phyloP scores from a whole-genome alignment of 208 protist genomes.

The Angomonas ambiguus region DNA sequence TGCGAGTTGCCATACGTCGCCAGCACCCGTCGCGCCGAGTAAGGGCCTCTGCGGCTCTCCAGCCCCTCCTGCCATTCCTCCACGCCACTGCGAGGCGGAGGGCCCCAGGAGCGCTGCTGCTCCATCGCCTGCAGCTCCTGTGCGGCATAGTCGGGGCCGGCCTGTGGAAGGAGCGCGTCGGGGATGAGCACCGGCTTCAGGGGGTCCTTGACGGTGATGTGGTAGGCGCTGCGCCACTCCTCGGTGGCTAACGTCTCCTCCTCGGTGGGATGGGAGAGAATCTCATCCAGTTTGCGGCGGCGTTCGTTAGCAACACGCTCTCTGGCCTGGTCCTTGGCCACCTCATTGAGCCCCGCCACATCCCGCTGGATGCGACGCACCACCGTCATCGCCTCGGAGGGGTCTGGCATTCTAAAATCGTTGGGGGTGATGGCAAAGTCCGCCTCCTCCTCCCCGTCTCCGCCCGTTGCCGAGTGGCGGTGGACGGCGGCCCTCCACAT shows the following conservation, averaged over 20 bases:
- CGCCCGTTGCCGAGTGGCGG: not conserved
- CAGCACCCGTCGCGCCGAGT: slow-evolving; percentile 21
- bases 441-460: not conserved
- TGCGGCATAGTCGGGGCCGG: slow-evolving; percentile 59
- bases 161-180: slow-evolving; percentile 35
- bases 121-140: slow-evolving; percentile 25
- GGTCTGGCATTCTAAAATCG: slow-evolving; percentile 67
- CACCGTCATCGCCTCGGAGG: slow-evolving; percentile 45
- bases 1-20: slow-evolving; percentile 47
- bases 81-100: slow-evolving; percentile 21
- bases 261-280: slow-evolving; percentile 20
- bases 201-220: slow-evolving; percentile 28
- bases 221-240: slow-evolving; percentile 37
- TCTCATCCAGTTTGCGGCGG: slow-evolving; percentile 15
- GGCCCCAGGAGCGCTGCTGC: slow-evolving; percentile 10
- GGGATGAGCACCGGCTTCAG: slow-evolving; percentile 38
- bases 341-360: slow-evolving; percentile 76
- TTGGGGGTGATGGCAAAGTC: slow-evolving; percentile 13
- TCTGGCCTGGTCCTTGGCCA: slow-evolving; percentile 59
- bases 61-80: slow-evolving; percentile 32
- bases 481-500: not conserved
- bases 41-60: slow-evolving; percentile 5
- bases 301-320: slow-evolving; percentile 29
- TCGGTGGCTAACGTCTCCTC: slow-evolving; percentile 56
- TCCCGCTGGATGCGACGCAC: slow-evolving; percentile 79